Base-by-base conservation (phyloP, 805 yeast genomes). In the Brettanomyces nanus region DNA sequence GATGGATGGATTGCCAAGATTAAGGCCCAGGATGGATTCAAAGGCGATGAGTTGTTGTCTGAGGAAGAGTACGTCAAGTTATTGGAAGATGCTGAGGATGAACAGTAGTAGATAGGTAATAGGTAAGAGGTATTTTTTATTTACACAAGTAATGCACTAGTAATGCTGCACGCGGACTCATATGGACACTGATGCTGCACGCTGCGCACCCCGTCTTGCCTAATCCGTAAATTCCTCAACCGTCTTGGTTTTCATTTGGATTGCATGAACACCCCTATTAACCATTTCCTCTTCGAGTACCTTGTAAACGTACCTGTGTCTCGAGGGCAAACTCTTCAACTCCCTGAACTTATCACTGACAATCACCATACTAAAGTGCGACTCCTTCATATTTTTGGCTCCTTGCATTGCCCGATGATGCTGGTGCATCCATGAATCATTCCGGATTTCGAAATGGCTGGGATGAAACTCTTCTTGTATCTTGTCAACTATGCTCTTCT, bases 1-100 rank as follows among this genome's bases (percentile, higher is more conserved):
- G 78, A 77, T 41, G 97, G 95, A 27, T 90, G 96, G 96, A 75
- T 90, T 45, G 85, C 84, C 38, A 84, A 85, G 63, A 62, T 90
- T 48, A 71, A 80, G 61, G 62, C 84, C 42, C 47, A 54, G 18
- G 64, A 60, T n/a, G 43, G 33, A 15, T 44, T 46, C n/a, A 42
- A 49, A n/a, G 51, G 54, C 23, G 71, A 59, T 36, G 74, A 66
- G 11, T 66, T 80, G 51, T 55, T 80, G 59, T 61, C 65, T 40
- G 71, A 68, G 51, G 77, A 69, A 36, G 73, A 66, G 38, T 81
- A 81, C 57, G 73, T 71, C 49, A 63, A 63, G 31, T 69, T 72
- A 39, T 65, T 85, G 50, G 71, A 77, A 48, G 77, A 77, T 45
- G 71, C 68, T 44, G 73, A 71, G 25, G 56, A 55, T 23, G 49